phyloP scores from a whole-genome alignment of 2,329 filamentous ascomycete genomes.

The Aureobasidium lini region DNA sequence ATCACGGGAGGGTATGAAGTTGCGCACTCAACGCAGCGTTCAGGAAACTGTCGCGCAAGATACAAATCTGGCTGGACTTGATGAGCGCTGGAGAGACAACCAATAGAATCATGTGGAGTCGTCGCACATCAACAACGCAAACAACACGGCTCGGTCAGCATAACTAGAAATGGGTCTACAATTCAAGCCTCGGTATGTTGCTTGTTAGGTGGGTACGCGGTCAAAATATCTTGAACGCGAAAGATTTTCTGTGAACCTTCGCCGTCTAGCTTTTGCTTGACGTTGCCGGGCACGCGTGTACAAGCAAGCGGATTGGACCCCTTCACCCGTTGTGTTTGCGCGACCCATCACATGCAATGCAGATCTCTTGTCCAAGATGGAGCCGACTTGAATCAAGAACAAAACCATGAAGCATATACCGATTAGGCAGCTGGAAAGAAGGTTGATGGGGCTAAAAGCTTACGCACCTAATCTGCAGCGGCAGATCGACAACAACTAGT shows the following conservation, averaged over 20 bases:
- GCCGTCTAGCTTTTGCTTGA: neutral
- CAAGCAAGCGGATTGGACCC: neutral
- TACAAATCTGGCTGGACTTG: slow-evolving; percentile 21
- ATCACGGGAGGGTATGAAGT: slow-evolving; percentile 30
- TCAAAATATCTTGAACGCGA: neutral
- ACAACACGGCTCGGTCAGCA: neutral
- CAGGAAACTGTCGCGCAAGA: slow-evolving; percentile 20
- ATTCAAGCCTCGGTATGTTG: neutral
- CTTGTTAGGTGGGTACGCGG: neutral
- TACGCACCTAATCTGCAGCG: neutral
- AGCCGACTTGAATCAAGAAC: too few species aligned
- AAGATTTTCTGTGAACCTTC: neutral
- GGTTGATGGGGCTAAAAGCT: neutral
- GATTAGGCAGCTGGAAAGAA: neutral
- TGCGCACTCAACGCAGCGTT: slow-evolving; percentile 33
- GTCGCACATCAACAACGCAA: neutral
- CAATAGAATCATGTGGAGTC: neutral
- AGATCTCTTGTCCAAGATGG: neutral
- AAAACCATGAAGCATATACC: neutral
- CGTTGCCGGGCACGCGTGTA: neutral
- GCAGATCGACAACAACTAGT: neutral
- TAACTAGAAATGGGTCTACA: neutral
- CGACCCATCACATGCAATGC: neutral
- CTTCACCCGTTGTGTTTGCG: neutral
- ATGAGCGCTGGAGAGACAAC: slow-evolving; percentile 32